Evolutionary conservation across 768 basidiomycete species (phyloP).

Genomic region (Psilocybe sp.): DNA sequence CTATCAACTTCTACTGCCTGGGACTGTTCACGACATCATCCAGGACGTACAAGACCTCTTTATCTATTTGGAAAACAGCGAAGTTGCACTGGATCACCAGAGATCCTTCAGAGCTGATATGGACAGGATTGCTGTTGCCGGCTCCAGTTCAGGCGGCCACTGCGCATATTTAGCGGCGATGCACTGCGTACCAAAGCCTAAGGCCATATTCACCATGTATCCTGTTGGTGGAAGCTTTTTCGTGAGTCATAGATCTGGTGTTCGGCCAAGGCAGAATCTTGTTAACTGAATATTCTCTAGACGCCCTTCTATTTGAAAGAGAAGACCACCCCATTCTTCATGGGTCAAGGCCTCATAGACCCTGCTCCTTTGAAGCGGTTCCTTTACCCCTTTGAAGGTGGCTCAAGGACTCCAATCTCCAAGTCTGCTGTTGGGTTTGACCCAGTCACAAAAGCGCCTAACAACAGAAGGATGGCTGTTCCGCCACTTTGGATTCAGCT

Average conservation of each 20-base stretch:
- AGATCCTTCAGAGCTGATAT: constrained; percentile 33
- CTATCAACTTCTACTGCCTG: too few relatives aligned
- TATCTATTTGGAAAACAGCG: too few relatives aligned
- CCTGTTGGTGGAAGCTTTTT: constrained; percentile 60
- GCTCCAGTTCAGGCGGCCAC: constrained; percentile 59
- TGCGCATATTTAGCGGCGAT: constrained; percentile 60
- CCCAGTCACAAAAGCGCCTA: constrained; percentile 36
- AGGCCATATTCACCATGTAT: constrained; percentile 55
- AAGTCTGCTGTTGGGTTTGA: constrained; percentile 33
- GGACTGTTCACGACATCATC: too few relatives aligned
- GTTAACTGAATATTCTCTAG: constrained; percentile 23
- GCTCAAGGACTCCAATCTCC: constrained; percentile 19
- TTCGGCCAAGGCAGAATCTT: too few relatives aligned
- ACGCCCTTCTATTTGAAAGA: constrained; percentile 44
- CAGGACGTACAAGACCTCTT: too few relatives aligned
- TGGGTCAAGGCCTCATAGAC: constrained; percentile 37
- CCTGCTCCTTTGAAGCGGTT: constrained; percentile 41
- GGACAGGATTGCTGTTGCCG: constrained; percentile 47
- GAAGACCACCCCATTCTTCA: constrained; percentile 46
- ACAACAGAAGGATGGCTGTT: constrained; percentile 58
- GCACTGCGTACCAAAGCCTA: constrained; percentile 48
- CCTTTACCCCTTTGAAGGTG: constrained; percentile 38
- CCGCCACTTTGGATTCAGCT: constrained; percentile 57
- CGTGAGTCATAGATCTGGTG: constrained; percentile 20
- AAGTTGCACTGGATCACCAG: too few relatives aligned